Conservation (phyloP, 108 stramenopile species). For the Conticribra weissflogii region DNA sequence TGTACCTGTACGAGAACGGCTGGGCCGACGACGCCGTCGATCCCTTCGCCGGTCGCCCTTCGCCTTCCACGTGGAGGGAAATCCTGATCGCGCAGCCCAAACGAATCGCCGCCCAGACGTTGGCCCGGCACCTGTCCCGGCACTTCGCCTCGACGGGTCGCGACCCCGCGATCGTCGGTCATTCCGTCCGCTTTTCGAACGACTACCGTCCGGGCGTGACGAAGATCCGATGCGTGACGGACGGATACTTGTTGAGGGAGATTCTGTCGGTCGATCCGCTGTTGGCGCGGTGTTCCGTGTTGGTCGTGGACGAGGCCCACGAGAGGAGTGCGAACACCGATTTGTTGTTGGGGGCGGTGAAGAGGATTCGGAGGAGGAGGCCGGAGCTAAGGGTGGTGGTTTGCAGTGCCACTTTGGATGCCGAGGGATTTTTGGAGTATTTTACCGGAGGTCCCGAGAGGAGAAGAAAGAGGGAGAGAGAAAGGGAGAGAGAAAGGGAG, state of each 20-base stretch:
- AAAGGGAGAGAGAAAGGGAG: neutral
- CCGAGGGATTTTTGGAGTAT: constrained; percentile 88
- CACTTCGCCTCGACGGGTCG: constrained; percentile 31
- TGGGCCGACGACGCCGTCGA: constrained; percentile 62
- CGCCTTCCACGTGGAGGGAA: constrained; percentile 40
- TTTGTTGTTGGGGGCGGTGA: constrained; percentile 87
- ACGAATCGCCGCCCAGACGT: constrained; percentile 86
- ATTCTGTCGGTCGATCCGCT: constrained; percentile 89
- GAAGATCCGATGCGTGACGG: constrained; percentile 84
- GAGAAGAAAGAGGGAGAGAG: constrained; percentile 14
- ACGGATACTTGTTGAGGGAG: constrained; percentile 92
- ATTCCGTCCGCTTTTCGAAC: constrained; percentile 82
- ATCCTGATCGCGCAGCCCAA: constrained; percentile 93
- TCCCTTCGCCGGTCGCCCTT: neutral
- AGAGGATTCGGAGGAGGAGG: constrained; percentile 82
- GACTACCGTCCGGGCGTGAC: constrained; percentile 56
- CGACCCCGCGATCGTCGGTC: constrained; percentile 62
- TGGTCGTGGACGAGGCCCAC: constrained; percentile 97
- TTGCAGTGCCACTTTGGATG: constrained; percentile 98
- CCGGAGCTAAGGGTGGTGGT: constrained; percentile 88
- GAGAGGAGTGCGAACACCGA: constrained; percentile 92
- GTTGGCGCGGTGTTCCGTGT: constrained; percentile 88
- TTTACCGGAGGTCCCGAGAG: constrained; percentile 59
- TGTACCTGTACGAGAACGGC: constrained; percentile 89
- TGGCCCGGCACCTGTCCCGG: constrained; percentile 82